These are phyloP conservation scores for Trichomonas vaginalis DNA, from an alignment of 208 protist species.

Conservation along the genomic window DNA sequence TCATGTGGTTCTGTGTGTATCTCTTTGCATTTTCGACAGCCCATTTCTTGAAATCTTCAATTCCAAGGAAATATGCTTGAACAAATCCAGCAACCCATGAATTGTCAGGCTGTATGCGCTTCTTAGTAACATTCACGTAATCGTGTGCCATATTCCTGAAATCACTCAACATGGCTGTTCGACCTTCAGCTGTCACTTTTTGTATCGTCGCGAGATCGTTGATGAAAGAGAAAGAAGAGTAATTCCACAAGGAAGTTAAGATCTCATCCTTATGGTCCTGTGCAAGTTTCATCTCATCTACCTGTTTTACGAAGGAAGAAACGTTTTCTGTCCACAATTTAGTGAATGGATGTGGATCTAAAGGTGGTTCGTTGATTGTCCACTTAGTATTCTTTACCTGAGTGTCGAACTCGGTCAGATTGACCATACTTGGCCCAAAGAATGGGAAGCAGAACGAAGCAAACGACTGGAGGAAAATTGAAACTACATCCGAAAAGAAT, in stretches of 20 bases:
- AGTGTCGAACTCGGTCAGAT: not conserved
- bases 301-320: not conserved
- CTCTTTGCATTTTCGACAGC: not conserved
- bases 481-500: not conserved
- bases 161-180: not conserved
- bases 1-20: not conserved
- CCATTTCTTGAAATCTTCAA: not conserved
- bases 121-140: not conserved
- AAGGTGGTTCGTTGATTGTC: not conserved
- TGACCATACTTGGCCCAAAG: not conserved
- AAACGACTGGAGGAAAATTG: not conserved
- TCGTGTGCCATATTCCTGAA: not conserved
- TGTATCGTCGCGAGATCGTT: not conserved
- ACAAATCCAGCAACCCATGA: not conserved
- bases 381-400: not conserved
- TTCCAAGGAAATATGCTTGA: not conserved
- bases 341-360: not conserved
- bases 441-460: not conserved
- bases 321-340: not conserved
- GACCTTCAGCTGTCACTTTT: not conserved
- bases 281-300: not conserved
- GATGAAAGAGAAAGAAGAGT: not conserved
- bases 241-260: not conserved
- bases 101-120: not conserved
- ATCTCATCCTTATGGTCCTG: not conserved